A percentile compares a stretch with the other conserved stretches of the same genome.
phyloP scores from a whole-genome alignment of 2,329 filamentous ascomycete genomes.

The Fusarium avenaceum region DNA sequence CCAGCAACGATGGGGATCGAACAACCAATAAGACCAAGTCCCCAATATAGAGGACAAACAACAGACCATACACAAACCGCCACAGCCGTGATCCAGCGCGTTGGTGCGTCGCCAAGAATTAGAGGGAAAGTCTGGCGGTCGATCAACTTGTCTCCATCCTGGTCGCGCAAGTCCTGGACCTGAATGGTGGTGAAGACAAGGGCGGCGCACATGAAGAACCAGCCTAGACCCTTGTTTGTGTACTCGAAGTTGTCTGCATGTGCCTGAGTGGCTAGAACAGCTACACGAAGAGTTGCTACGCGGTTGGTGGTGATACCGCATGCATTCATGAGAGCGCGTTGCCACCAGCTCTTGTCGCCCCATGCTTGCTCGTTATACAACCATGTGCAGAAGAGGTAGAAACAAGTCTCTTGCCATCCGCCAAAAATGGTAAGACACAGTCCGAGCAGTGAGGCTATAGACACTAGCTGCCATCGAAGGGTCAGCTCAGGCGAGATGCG shows the following conservation, averaged over 20 bases:
- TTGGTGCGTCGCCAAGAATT: conserved; percentile 40
- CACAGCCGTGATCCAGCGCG: conserved; percentile 38
- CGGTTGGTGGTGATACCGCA: conserved; percentile 44
- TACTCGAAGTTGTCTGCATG: conserved; percentile 22
- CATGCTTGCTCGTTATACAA: conserved; percentile 59
- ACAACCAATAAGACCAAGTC: conserved; percentile 17
- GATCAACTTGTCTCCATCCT: conserved; percentile 43
- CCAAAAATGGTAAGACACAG: conserved; percentile 40
- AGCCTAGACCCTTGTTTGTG: conserved; percentile 33
- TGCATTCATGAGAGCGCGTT: conserved; percentile 41
- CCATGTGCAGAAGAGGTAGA: conserved; percentile 53
- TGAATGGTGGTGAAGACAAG: conserved; percentile 48
- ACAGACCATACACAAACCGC: conserved; percentile 38
- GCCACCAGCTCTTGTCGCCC: conserved; percentile 50
- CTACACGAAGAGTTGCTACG: conserved; percentile 35
- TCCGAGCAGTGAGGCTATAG: conserved; percentile 43
- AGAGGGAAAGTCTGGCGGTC: conserved; percentile 44
- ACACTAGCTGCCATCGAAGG: conserved; percentile 40
- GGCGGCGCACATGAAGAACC: conserved; percentile 37
- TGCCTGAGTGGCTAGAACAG: conserved; percentile 19
- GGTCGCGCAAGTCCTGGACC: conserved; percentile 45
- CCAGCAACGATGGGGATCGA: conserved; percentile 11
- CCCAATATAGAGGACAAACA: conserved; percentile 38
- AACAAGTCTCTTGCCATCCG: conserved; percentile 47
- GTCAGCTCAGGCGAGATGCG: conserved; percentile 48